Evolutionary conservation across 2,329 filamentous ascomycete species (phyloP).

Genomic region (Neofusicoccum sp.): DNA sequence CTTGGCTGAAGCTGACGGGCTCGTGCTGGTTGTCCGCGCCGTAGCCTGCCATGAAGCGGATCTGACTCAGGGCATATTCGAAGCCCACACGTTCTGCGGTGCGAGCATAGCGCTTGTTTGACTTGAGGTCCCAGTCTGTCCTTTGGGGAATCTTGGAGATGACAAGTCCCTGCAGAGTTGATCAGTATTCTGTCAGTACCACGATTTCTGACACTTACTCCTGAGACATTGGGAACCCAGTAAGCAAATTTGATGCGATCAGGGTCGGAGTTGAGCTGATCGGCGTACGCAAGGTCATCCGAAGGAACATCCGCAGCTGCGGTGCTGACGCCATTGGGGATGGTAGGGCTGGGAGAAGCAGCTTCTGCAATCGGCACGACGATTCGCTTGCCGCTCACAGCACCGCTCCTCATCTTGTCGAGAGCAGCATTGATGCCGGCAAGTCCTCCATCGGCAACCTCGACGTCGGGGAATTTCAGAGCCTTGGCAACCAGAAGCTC

Average conservation of each 20-base stretch:
- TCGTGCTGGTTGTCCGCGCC: slow-evolving; percentile 54
- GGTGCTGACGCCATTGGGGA: neutral
- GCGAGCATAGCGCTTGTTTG: slow-evolving; percentile 53
- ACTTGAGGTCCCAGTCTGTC: slow-evolving; percentile 53
- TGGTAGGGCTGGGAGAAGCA: neutral
- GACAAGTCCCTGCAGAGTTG: slow-evolving; percentile 44
- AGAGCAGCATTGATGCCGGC: slow-evolving; percentile 68
- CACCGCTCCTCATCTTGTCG: slow-evolving; percentile 66
- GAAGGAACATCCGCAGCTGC: neutral
- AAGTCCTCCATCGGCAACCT: slow-evolving; percentile 65
- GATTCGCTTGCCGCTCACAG: slow-evolving; percentile 68
- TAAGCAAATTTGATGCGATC: slow-evolving; percentile 53
- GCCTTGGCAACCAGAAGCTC: slow-evolving; percentile 58
- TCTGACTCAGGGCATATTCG: slow-evolving; percentile 56
- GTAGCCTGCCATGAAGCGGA: slow-evolving; percentile 57
- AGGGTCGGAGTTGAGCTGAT: slow-evolving; percentile 47
- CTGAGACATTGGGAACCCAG: slow-evolving; percentile 59
- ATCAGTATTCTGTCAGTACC: neutral
- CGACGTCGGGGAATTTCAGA: slow-evolving; percentile 65
- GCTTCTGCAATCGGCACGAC: slow-evolving; percentile 51
- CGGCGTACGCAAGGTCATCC: slow-evolving; percentile 29
- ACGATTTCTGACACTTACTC: slow-evolving; percentile 24
- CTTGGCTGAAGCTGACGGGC: slow-evolving; percentile 56
- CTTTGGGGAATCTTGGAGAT: slow-evolving; percentile 56
- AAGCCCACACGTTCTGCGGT: slow-evolving; percentile 54